phyloP scores from a whole-genome alignment of 306 rosid genomes.

The Pterocarpus santalinus region DNA sequence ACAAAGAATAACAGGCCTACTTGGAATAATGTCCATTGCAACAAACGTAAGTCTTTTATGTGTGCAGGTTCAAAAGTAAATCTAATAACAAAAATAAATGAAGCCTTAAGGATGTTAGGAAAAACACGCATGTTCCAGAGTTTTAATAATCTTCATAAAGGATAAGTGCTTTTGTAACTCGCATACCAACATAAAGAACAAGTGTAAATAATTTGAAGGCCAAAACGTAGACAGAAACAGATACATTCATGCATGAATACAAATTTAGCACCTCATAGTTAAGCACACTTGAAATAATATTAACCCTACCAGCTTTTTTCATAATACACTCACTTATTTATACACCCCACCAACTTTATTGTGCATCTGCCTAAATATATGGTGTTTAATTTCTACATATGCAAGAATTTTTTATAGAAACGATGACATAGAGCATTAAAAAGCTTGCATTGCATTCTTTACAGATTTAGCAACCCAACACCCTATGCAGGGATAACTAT shows the following conservation, averaged over 20 bases:
- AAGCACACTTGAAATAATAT: too few species aligned
- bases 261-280: too few species aligned
- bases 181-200: too few species aligned
- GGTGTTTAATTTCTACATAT: too few species aligned
- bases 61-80: constrained; percentile 16
- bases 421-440: constrained; percentile 4
- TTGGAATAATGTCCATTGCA: neutral
- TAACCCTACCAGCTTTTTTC: neutral
- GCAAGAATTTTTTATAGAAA: too few species aligned
- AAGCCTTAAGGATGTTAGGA: neutral
- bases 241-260: too few species aligned
- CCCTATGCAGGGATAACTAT: neutral
- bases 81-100: neutral
- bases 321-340: neutral
- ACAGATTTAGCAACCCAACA: neutral
- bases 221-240: neutral
- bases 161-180: neutral
- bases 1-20: constrained; percentile 17
- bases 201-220: too few species aligned
- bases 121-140: neutral
- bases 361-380: neutral
- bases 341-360: neutral
- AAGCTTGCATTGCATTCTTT: neutral
- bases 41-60: neutral
- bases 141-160: constrained; percentile 3